Conservation (phyloP, 225 moss, liverwort and hornwort species). For the Pleurozium schreberi region DNA sequence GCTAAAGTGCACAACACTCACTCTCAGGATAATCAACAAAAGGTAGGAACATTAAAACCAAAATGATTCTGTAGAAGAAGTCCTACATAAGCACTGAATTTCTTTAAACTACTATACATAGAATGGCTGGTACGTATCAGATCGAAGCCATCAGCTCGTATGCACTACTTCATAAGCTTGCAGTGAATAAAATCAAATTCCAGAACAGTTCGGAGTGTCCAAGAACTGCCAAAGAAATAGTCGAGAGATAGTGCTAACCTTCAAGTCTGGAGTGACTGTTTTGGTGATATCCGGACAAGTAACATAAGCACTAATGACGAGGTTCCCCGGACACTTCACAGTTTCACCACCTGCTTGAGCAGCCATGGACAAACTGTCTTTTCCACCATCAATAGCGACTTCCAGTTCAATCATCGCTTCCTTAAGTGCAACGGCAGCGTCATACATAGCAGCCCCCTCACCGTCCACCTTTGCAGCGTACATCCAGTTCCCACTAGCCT, state of each 20-base stretch:
- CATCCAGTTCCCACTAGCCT: constrained; percentile 99
- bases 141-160: background rate
- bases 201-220: background rate
- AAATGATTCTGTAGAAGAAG: background rate
- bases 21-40: background rate
- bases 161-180: background rate
- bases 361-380: constrained; percentile 98
- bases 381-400: constrained; percentile 95
- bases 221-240: background rate
- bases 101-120: background rate
- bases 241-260: constrained; percentile 29
- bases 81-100: background rate
- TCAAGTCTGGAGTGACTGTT: constrained; percentile 91
- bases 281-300: constrained; percentile 95
- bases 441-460: constrained; percentile 97
- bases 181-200: background rate
- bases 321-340: constrained; percentile 94
- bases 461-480: constrained; percentile 95
- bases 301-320: constrained; percentile 98
- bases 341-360: constrained; percentile 96
- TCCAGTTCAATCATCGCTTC: constrained; percentile 90
- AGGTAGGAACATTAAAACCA: background rate
- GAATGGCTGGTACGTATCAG: background rate
- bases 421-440: constrained; percentile 79
- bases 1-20: constrained; percentile 22